Evolutionary conservation across 768 basidiomycete species (phyloP), one percentile per base, ranked within the genome.

Genomic region (Suillus bovinus): DNA sequence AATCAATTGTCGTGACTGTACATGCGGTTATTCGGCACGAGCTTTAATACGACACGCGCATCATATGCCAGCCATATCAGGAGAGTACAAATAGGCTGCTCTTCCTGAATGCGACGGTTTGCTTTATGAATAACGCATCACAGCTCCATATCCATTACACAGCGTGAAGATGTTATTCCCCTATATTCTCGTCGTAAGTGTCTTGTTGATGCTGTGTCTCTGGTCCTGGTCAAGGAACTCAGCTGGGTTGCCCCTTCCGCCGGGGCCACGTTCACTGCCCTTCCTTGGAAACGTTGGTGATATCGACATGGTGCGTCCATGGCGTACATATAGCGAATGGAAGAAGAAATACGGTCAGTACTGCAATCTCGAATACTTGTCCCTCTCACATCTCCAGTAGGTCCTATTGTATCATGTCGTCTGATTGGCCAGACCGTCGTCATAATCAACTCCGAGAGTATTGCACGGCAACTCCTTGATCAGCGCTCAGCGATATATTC

Each of bases 401-500:
- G 72, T 4, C 67, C 71, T 10, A 65, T 75, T 36, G 68, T 75
- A 22, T 69, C 75, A 33, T 73, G 69, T 41, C 64, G 59, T 41
- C 59, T 73, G 9, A 64, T 73, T 7, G 68, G 72, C 27, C 73
- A 73, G 39, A 59, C 64, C 8, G 60, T 74, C 24, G 52, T 73
- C 42, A 60, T 73, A 56, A 70, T 73, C 44, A 74, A 72, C 38
- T 73, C 73, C 5, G 61, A 54, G 14, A 67, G 42, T 29, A 61
- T 73, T 10, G 72, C 72, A 29, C 70, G 55, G 52, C 67, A 75
- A 41, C 46, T 73, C 42, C 70, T 73, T 49, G 70, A 75, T 59
- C 68, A 74, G 38, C 70, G 74, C 27, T 75, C 72, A 16, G 66
- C 70, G 20, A 58, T 44, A 41, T 73, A 75, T 47, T 75, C 74